These are phyloP conservation scores for Blepharisma stoltei DNA, from an alignment of 73 alveolate genomes.

Conservation along the genomic window DNA sequence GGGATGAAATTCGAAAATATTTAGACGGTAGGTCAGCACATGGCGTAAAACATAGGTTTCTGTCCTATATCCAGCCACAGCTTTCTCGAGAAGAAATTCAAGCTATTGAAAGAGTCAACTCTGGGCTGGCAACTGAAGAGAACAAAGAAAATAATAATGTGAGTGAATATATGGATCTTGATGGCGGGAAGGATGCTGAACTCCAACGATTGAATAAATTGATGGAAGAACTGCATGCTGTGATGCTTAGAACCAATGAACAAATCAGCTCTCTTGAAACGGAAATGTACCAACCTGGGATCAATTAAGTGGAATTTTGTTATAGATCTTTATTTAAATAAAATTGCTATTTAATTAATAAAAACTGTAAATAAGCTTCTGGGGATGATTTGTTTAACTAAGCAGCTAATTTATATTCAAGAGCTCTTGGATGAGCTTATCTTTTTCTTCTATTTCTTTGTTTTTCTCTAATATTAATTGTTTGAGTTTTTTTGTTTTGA, in stretches of 20 bases:
- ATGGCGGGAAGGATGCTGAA: background rate
- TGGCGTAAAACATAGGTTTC: background rate
- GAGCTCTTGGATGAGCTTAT: no score
- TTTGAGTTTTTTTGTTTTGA: no score
- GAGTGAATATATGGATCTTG: background rate
- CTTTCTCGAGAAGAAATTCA: background rate
- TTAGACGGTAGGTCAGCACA: background rate
- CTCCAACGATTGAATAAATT: background rate
- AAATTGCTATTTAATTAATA: no score
- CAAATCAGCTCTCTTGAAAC: constrained; percentile 1
- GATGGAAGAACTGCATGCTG: constrained; percentile 15
- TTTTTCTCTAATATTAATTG: no score
- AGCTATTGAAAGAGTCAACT: background rate
- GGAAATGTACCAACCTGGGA: background rate
- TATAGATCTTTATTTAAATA: no score
- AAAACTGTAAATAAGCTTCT: no score
- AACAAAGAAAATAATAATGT: background rate
- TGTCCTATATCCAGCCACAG: background rate
- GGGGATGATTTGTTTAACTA: no score
- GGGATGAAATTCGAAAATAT: constrained; percentile 13
- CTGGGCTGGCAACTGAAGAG: background rate
- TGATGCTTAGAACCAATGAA: background rate
- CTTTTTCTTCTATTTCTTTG: no score
- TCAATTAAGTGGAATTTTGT: no score
- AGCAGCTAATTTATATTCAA: no score